A percentile compares a stretch with the other conserved stretches of the same genome.
These are phyloP conservation scores for Sporisorium reilianum DNA, from an alignment of 1,284 basidiomycete genomes.

Conservation along the genomic window DNA sequence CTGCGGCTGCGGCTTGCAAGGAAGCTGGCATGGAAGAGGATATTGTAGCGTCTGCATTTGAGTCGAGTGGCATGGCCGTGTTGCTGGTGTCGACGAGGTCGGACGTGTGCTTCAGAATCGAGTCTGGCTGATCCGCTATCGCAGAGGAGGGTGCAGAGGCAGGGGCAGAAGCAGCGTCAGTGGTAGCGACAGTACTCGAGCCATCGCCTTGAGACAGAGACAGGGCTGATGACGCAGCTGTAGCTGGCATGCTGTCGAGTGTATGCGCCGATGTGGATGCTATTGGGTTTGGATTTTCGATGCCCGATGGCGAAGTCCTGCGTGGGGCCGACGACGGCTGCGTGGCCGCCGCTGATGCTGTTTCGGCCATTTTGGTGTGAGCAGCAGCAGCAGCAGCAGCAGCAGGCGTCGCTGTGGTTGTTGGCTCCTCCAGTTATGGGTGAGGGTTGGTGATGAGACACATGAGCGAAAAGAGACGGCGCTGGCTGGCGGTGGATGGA, in stretches of 20 bases:
- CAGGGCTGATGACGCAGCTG: not conserved
- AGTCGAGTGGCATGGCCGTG: not conserved
- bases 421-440: slow-evolving; percentile 24
- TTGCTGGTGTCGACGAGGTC: not conserved
- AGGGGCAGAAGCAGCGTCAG: not conserved
- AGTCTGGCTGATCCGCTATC: not conserved
- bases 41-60: slow-evolving; percentile 9
- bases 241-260: slow-evolving; percentile 25
- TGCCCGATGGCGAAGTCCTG: slow-evolving; percentile 38
- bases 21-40: slow-evolving; percentile 23
- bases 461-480: slow-evolving; percentile 10
- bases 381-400: too few relatives aligned
- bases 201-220: slow-evolving; percentile 2
- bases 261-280: slow-evolving; percentile 57
- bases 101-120: slow-evolving; percentile 2
- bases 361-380: slow-evolving; percentile 27
- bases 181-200: not conserved
- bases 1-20: slow-evolving; percentile 27
- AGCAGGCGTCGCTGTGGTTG: slow-evolving; percentile 2
- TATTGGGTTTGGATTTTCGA: slow-evolving; percentile 46
- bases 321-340: slow-evolving; percentile 30
- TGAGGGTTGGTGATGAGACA: slow-evolving; percentile 4
- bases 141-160: not conserved
- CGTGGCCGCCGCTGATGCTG: slow-evolving; percentile 16
- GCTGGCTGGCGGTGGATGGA: slow-evolving; percentile 14